These are phyloP conservation scores for Hypoxylon sp. DNA, from an alignment of 2,329 filamentous ascomycete genomes.

Conservation along the genomic window DNA sequence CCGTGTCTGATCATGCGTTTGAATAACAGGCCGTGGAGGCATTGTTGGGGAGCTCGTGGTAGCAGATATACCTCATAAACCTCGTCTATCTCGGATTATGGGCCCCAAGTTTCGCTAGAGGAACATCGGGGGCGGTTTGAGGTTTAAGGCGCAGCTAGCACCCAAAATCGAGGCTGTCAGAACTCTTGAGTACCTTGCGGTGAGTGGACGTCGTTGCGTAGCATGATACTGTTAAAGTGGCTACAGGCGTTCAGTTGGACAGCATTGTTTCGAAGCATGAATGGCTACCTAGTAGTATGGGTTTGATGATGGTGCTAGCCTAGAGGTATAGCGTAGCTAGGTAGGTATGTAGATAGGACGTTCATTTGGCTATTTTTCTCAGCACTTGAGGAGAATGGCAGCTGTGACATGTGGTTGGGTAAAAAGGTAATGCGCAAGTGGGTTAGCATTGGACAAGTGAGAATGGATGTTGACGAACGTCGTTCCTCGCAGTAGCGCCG, in stretches of 20 bases:
- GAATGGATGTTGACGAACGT: conserved; percentile 49
- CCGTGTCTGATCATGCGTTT: conserved; percentile 30
- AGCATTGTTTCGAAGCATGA: conserved; percentile 33
- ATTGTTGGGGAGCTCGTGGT: conserved; percentile 21
- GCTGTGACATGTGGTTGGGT: conserved; percentile 50
- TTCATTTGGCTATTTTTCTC: conserved; percentile 42
- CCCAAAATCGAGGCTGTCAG: conserved; percentile 36
- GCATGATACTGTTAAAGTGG: conserved; percentile 34
- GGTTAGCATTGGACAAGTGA: conserved; percentile 46
- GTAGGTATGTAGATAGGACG: conserved; percentile 27
- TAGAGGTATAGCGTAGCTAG: conserved; percentile 18
- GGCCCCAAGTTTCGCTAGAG: conserved; percentile 31
- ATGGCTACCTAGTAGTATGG: conserved; percentile 31
- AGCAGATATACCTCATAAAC: conserved; percentile 24
- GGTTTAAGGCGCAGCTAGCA: conserved; percentile 41
- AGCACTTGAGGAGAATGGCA: conserved; percentile 42
- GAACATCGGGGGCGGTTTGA: conserved; percentile 48
- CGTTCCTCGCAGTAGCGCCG: conserved; percentile 54
- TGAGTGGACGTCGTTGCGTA: conserved; percentile 21
- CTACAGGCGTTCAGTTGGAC: conserved; percentile 36
- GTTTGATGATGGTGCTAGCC: conserved; percentile 30
- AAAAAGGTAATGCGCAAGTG: conserved; percentile 37
- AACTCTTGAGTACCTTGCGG: conserved; percentile 28
- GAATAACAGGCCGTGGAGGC: conserved; percentile 5
- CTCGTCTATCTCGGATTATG: conserved; percentile 16